A percentile compares a stretch with the other conserved stretches of the same genome.
phyloP scores from a whole-genome alignment of 2,329 filamentous ascomycete genomes.

The Sclerotinia borealis region DNA sequence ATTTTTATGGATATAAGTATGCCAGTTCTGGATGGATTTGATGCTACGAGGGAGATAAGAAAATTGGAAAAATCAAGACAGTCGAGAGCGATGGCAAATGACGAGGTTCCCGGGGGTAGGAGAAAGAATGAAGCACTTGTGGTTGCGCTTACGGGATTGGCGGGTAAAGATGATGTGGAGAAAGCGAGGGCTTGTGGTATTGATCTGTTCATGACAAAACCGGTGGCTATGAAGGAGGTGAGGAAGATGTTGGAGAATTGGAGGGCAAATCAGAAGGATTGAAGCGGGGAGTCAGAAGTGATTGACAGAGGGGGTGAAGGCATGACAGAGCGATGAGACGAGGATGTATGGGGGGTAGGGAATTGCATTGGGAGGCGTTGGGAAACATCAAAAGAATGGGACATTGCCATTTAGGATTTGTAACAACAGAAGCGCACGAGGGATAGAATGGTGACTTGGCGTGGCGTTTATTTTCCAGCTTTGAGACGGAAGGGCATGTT shows the following conservation, averaged over 20 bases:
- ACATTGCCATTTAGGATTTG: not conserved
- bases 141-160: constrained; percentile 37
- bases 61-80: constrained; percentile 43
- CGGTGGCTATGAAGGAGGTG: constrained; percentile 38
- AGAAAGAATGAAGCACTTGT: constrained; percentile 29
- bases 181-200: constrained; percentile 34
- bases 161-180: constrained; percentile 32
- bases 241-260: constrained; percentile 35
- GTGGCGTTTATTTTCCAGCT: not conserved
- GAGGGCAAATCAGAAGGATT: constrained; percentile 29
- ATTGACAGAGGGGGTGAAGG: not conserved
- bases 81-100: constrained; percentile 15
- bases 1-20: constrained; percentile 47
- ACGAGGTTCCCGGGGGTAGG: constrained; percentile 17
- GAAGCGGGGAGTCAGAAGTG: not conserved
- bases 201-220: constrained; percentile 37
- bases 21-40: constrained; percentile 49
- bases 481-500: not conserved
- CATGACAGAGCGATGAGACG: not conserved
- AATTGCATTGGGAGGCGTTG: not conserved
- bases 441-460: not conserved
- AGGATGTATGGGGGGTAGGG: not conserved
- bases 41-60: constrained; percentile 38
- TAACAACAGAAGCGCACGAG: not conserved
- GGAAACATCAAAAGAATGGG: not conserved